Conservation (phyloP, 2,329 filamentous ascomycete genomes). For the Nannizziopsis barbatae region DNA sequence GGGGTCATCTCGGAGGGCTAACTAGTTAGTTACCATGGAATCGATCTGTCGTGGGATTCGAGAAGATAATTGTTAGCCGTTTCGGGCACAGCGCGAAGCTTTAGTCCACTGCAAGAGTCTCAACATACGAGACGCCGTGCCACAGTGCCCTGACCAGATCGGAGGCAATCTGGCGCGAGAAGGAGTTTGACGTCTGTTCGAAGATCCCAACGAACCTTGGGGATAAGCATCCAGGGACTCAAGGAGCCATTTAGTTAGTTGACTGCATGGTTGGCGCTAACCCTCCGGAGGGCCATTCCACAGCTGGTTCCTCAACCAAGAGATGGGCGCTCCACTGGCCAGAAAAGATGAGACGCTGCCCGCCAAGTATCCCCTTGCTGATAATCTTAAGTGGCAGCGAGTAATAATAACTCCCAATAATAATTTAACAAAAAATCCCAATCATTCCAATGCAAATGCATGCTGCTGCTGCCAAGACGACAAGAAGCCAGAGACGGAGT, state of each 20-base stretch:
- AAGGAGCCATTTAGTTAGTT: neutral
- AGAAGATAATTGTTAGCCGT: neutral
- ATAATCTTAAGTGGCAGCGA: neutral
- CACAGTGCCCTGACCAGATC: neutral
- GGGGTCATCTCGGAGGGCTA: too few species aligned
- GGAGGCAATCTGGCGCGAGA: neutral
- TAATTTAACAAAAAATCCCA: neutral
- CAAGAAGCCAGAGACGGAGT: conserved; percentile 6
- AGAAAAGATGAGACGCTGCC: conserved; percentile 12
- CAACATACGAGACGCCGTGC: neutral
- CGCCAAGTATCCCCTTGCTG: conserved; percentile 12
- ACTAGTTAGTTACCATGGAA: too few species aligned
- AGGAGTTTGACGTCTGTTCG: conserved; percentile 10
- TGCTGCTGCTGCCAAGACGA: conserved; percentile 8
- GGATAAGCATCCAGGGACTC: conserved; percentile 5
- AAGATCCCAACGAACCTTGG: conserved; percentile 12
- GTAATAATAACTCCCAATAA: neutral
- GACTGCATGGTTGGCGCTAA: too few species aligned
- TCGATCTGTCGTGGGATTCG: neutral
- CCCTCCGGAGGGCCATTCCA: too few species aligned
- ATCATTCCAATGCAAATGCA: neutral
- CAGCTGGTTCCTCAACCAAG: too few species aligned
- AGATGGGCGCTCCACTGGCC: conserved; percentile 5
- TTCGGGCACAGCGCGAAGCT: neutral
- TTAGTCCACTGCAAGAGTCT: neutral